Base-by-base conservation (phyloP, 805 yeast species). In the Wickerhamomyces bovis region DNA sequence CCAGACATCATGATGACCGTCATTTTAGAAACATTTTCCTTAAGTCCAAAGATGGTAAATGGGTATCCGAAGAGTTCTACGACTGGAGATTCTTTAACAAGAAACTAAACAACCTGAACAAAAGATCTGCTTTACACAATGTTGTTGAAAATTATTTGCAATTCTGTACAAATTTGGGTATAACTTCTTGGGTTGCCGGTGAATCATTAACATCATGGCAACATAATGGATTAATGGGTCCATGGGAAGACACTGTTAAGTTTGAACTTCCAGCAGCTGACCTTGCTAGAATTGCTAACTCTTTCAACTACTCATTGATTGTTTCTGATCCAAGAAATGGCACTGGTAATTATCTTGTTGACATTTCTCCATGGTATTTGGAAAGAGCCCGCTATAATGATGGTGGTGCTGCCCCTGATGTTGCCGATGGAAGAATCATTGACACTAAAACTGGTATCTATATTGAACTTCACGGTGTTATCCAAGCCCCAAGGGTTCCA, bases 51-150 rank as follows among this genome's bases (percentile, higher is more conserved):
- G 47, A 67, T 47, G 61, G 57, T 1, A 49, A 51, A 30, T 58
- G 66, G 54, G 56, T 56, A 4, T 63, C 61, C 12, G 66, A 61
- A 33, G 63, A 72, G 64, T 68, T 62, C 45, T 81, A 81, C 55
- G 89, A 83, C 61, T 81, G 86, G 85, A 70, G 87, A 49, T 82
- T 80, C 54, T 83, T 81, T 70, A 73, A 71, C 52, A 61, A 66
- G 42, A 63, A 70, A 35, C 61, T 72, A n/a, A 54, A 55, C 28
- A 63, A 63, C 35, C 54, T 64, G 33, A 66, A 64, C 39, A 71
- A 71, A 49, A 63, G 67, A 51, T 75, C 71, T 15, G 70, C 77
- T 3, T 66, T 80, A 50, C 78, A 75, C 48, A 69, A 69, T 45
- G 53, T 75, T 38, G 67, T 72, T 13, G 62, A 72, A 38, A 72